Evolutionary conservation across 164 flowering plant species (phyloP).

Genomic region (Vitis rotundifolia): DNA sequence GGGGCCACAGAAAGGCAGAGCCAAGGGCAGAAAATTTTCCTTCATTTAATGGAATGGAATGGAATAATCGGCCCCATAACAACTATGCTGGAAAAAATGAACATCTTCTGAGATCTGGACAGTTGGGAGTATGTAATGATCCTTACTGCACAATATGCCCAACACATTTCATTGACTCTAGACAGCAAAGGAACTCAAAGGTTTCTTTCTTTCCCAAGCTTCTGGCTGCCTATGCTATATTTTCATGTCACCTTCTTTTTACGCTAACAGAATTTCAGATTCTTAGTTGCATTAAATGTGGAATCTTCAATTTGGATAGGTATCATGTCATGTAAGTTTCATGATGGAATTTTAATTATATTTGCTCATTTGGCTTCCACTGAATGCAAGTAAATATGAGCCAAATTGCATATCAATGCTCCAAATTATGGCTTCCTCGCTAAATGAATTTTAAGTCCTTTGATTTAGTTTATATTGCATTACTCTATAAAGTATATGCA

Average conservation of each 20-base stretch:
- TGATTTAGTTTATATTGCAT: no score
- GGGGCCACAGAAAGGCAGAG: conserved; percentile 20
- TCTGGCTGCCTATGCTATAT: conserved; percentile 14
- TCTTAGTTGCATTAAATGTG: not conserved
- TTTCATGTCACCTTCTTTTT: not conserved
- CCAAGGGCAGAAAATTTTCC: conserved; percentile 40
- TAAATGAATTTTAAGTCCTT: no score
- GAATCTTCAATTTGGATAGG: not conserved
- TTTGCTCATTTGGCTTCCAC: no score
- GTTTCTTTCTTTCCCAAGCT: conserved; percentile 20
- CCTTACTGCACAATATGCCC: conserved; percentile 96
- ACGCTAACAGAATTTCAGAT: not conserved
- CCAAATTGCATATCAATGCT: no score
- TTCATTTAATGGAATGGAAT: conserved; percentile 27
- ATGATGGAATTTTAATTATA: no score
- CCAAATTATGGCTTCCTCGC: no score
- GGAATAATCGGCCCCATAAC: conserved; percentile 35
- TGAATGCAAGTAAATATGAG: no score
- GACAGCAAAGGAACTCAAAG: conserved; percentile 30
- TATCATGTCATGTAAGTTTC: not conserved
- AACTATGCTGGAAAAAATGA: conserved; percentile 48
- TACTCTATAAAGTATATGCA: no score
- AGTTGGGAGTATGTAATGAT: conserved; percentile 81
- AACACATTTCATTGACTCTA: conserved; percentile 36
- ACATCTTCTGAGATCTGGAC: conserved; percentile 81